These are phyloP conservation scores for Tetracladium maxilliforme DNA, from an alignment of 2,329 filamentous ascomycete species.

Conservation along the genomic window DNA sequence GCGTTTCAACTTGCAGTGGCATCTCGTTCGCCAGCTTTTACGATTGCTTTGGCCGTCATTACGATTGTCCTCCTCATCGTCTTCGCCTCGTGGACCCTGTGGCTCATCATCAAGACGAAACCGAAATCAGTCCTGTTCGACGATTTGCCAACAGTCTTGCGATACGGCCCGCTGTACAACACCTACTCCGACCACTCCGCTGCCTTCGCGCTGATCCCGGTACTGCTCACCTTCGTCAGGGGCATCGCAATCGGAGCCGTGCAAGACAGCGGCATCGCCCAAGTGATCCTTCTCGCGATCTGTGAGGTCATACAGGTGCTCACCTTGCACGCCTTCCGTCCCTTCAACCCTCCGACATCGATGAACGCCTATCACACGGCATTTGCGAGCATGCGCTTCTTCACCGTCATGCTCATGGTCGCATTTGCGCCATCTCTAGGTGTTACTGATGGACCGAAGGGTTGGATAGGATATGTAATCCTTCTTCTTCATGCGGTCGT, in stretches of 20 bases:
- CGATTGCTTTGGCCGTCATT: conserved; percentile 61
- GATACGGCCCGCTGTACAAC: conserved; percentile 91
- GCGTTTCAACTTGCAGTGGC: conserved; percentile 84
- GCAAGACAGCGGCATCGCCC: conserved; percentile 83
- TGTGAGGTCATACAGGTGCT: conserved; percentile 87
- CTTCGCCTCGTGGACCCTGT: conserved; percentile 67
- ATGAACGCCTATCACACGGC: conserved; percentile 95
- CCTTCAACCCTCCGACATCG: conserved; percentile 80
- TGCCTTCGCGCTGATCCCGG: conserved; percentile 75
- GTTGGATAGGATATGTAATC: conserved; percentile 92
- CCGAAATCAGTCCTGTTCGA: conserved; percentile 85
- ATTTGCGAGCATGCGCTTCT: conserved; percentile 64
- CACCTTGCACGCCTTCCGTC: conserved; percentile 76
- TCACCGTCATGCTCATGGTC: conserved; percentile 62
- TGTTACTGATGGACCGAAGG: conserved; percentile 65
- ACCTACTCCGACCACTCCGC: conserved; percentile 91
- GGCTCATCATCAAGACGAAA: conserved; percentile 64
- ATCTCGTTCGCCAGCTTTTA: conserved; percentile 47
- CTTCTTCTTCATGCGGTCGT: conserved; percentile 74
- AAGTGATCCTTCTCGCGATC: conserved; percentile 81
- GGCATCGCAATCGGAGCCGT: conserved; percentile 86
- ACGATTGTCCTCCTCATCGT: conserved; percentile 59
- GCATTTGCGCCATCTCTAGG: conserved; percentile 75
- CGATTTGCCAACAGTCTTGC: conserved; percentile 74
- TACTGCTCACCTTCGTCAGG: conserved; percentile 71